Base-by-base conservation (phyloP, 768 basidiomycete genomes). In the Cystofilobasidium bisporidii region DNA sequence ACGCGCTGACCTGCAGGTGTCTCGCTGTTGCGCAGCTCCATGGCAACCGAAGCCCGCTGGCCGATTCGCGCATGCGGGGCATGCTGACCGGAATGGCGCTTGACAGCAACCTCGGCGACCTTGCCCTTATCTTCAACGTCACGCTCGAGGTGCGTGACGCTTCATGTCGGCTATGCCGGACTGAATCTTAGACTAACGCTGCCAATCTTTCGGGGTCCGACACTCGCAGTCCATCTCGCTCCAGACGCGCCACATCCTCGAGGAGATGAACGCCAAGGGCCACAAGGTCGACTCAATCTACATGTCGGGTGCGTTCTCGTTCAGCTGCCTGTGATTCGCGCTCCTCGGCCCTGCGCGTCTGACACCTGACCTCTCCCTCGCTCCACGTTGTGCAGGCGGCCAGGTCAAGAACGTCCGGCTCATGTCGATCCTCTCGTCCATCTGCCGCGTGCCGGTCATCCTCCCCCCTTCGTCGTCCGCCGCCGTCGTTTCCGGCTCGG, bases 41-140 rank as follows among this genome's bases (percentile, higher is more conserved):
- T 77, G 92, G 94, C 45, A 99, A 99, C 77, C 83, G 96, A 69
- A 97, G 93, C 0, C 96, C 96, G 1, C 85, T 98, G 55, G 94
- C 94, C 2, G 96, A 99, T n/a, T n/a, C n/a, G n/a, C n/a, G n/a
- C n/a, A n/a, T n/a, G n/a, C 82, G 88, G 43, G 96, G 96, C 24
- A 87, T 91, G 60, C 86, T 98, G 67, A 81, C 86, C 64, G 96
- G 96, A 36, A 83, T 98, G 56, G 82, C 86, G 57, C 84, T 98
- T 63, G 88, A 91, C 74, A 80, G 82, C 71, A 82, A 83, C 41
- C 79, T 96, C 41, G 75, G 80, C 61, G 92, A 96, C 76, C 85
- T 99, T 64, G 89, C 93, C 15, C 83, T 85, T 69, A 90, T 89
- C 75, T 97, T 94, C 79, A 85, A 91, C 73, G 83, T 91, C 64